Base-by-base conservation (phyloP, 768 basidiomycete species). In the Rhodosporidiobolus sp. region DNA sequence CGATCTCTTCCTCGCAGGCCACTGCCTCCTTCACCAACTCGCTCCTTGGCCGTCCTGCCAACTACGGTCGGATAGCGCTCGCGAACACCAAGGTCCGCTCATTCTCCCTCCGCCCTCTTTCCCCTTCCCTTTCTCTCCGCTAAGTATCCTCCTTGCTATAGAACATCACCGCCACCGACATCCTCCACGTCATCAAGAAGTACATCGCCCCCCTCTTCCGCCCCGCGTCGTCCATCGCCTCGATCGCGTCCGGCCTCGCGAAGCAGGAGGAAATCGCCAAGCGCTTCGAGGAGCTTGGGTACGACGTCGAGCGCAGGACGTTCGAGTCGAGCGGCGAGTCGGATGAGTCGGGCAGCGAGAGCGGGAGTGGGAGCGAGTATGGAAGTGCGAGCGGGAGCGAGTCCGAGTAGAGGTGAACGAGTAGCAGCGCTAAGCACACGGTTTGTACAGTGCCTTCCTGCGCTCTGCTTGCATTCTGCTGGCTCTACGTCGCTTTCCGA, bases 181-280 rank as follows among this genome's bases (percentile, higher is more conserved):
- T 97, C 63, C 79, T 93, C 24, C 82, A 80, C 11, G 86, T 86
- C 9, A 84, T 98, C 69, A 81, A 84, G 74, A 88, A 85, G 69
- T 88, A 93, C 81, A 87, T 96, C 82, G 80, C 94, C 43, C 92
- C 94, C 0, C 82, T 98, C 58, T 98, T 99, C 82, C 85, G 88
- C 73, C 80, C 93, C 0, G 83, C 85, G 6, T 85, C 88, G 0
- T 92, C 92, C 17, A 85, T 91, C 43, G 90, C 88, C 0, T 88
- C 91, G 22, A 88, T 91, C 26, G 89, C 93, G 32, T 91, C 91
- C 28, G 87, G 92, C 11, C 89, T 92, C 30, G 86, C 88, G 16
- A 94, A 94, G 79, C 85, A 86, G 1, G 87, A 88, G 30, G 86
- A 88, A 72, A 88, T 94, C 64, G 85, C 84, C 32, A 83, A 86